phyloP scores from a whole-genome alignment of 1,284 basidiomycete genomes.

The Puccinia hordei region DNA sequence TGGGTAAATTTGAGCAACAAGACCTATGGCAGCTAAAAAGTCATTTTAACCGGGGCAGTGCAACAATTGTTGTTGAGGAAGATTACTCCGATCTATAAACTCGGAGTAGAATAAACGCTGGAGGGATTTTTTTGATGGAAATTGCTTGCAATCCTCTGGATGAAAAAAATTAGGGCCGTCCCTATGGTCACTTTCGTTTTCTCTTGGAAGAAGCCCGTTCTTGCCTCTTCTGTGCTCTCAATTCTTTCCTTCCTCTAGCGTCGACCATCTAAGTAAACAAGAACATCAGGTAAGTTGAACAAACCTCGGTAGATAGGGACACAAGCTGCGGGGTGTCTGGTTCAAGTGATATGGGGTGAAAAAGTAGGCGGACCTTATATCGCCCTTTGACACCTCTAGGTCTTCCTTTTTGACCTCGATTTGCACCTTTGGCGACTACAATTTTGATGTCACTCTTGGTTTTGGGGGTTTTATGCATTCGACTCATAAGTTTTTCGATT shows the following conservation, averaged over 20 bases:
- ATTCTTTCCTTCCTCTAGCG: constrained; percentile 56
- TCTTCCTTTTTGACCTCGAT: constrained; percentile 86
- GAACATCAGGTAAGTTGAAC: background rate
- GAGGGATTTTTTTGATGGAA: background rate
- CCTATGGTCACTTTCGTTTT: constrained; percentile 20
- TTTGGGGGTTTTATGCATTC: constrained; percentile 65
- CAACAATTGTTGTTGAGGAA: background rate
- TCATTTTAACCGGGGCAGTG: background rate
- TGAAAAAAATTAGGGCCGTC: background rate
- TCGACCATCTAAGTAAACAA: constrained; percentile 74
- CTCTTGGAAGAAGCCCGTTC: constrained; percentile 55
- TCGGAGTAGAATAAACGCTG: background rate
- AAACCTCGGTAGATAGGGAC: background rate
- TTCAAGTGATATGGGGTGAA: constrained; percentile 61
- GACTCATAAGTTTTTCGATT: constrained; percentile 84
- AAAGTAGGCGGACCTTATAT: constrained; percentile 56
- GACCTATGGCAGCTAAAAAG: background rate
- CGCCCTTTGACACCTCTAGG: constrained; percentile 89
- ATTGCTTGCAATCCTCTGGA: background rate
- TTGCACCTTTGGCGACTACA: constrained; percentile 86
- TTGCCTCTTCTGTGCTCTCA: constrained; percentile 57
- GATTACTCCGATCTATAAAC: background rate
- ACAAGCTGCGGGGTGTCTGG: background rate
- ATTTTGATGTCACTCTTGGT: constrained; percentile 79
- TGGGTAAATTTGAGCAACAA: no score